Percentiles rank a stretch among this genome's conserved stretches.
These are phyloP conservation scores for Eimeria acervulina DNA, from an alignment of 169 alveolate genomes.

Conservation along the genomic window DNA sequence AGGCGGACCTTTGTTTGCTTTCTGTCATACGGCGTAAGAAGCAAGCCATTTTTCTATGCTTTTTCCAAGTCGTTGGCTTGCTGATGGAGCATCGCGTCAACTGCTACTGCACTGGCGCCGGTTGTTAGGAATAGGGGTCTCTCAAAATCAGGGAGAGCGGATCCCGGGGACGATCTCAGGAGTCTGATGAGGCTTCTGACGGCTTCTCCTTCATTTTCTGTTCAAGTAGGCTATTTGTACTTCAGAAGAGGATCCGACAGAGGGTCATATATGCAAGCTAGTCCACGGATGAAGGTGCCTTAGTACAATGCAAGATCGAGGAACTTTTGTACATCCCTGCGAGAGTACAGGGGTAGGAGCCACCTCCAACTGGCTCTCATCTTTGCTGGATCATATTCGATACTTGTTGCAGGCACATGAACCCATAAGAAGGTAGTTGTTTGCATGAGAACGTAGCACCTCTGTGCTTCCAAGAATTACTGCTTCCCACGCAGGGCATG, in stretches of 20 bases:
- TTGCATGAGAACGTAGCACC: neutral
- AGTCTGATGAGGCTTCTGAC: neutral
- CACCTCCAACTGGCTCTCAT: neutral
- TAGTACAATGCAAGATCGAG: neutral
- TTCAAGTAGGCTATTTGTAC: neutral
- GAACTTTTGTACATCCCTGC: neutral
- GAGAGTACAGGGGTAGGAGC: neutral
- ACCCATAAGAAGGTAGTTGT: neutral
- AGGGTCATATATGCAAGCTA: neutral
- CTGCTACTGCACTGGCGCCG: neutral
- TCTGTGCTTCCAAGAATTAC: neutral
- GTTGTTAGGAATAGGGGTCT: neutral
- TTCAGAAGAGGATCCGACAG: neutral
- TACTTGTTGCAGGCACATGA: neutral
- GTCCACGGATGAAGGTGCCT: neutral
- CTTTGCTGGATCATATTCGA: neutral
- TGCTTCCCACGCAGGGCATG: neutral
- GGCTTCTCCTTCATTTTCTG: neutral
- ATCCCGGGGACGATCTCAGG: neutral
- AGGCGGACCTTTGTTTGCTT: too few species aligned
- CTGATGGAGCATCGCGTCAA: neutral
- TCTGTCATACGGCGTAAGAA: neutral
- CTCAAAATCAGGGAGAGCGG: neutral
- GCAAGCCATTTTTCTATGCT: neutral
- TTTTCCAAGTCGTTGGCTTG: neutral